Evolutionary conservation across 169 alveolate species (phyloP), one percentile per base, ranked within the genome.

Genomic region (Plasmodium ovale): DNA sequence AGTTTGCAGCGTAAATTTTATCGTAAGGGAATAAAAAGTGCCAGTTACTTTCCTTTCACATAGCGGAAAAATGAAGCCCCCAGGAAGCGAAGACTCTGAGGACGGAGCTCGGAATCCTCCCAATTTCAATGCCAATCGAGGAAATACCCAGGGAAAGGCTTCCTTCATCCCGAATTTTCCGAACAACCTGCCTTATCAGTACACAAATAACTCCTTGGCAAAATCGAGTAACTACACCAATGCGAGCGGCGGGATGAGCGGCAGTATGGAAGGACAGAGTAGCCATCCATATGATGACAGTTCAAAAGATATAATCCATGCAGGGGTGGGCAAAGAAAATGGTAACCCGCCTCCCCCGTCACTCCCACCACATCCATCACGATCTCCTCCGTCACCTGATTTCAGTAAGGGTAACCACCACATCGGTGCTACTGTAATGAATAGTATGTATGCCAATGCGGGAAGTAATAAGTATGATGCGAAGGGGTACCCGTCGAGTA

Each of bases 281-380:
- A 42, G 21, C 44, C 44, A 12, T 44, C 23, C 58, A 16, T 68
- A 68, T 42, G 60, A 68, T 44, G 44, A 68, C 25, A 39, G 16
- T 47, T 47, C 16, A 47, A 47, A 47, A 47, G 16, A 47, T 47
- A n/a, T 4, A 1, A 5, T 47, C 12, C 16, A n/a, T 47, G 56
- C 12, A 47, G 56, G 56, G 16, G 16, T 47, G 56, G 16, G 16
- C 16, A 47, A 14, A 3, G 56, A 47, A 47, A 47, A 47, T 47
- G 23, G 16, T 47, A 5, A 47, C 16, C 2, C 16, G 56, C 16
- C 16, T n/a, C n/a, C n/a, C n/a, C n/a, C n/a, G n/a, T n/a, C n/a
- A n/a, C n/a, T n/a, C n/a, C n/a, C n/a, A n/a, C n/a, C n/a, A n/a
- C n/a, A n/a, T n/a, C n/a, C n/a, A n/a, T n/a, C n/a, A n/a, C n/a